A percentile compares a stretch with the other conserved stretches of the same genome.
These are phyloP conservation scores for Blastocrithidia nonstop DNA, from an alignment of 208 protist species.

Conservation along the genomic window DNA sequence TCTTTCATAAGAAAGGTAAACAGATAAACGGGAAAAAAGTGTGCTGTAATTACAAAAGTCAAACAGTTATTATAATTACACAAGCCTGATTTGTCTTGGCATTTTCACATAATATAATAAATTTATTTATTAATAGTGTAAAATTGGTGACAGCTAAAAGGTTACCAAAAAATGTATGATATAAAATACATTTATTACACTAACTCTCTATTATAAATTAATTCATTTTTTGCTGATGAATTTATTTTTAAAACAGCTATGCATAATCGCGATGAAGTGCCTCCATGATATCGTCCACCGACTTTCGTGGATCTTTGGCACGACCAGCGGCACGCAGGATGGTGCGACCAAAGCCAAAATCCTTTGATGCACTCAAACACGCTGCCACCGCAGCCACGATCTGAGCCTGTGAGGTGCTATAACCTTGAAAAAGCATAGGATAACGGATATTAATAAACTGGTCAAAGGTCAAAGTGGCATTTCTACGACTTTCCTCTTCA, in stretches of 20 bases:
- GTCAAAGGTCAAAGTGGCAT: constrained; percentile 52
- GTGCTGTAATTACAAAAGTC: too few relatives aligned
- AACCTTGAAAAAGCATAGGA: constrained; percentile 60
- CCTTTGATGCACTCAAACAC: constrained; percentile 27
- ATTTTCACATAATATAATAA: too few relatives aligned
- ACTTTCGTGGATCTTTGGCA: constrained; percentile 35
- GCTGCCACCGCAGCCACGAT: constrained; percentile 53
- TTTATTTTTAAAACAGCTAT: constrained; percentile 18
- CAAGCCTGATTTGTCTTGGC: too few relatives aligned
- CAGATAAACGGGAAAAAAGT: too few relatives aligned
- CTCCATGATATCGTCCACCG: constrained; percentile 62
- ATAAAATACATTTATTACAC: too few relatives aligned
- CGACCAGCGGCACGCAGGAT: constrained; percentile 48
- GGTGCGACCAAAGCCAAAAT: constrained; percentile 42
- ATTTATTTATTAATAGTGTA: too few relatives aligned
- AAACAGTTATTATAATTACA: too few relatives aligned
- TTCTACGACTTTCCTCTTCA: constrained; percentile 19
- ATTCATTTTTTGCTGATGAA: too few relatives aligned
- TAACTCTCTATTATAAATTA: too few relatives aligned
- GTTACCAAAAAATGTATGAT: too few relatives aligned
- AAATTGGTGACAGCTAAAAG: too few relatives aligned
- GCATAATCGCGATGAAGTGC: constrained; percentile 54
- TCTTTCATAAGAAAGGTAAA: too few relatives aligned
- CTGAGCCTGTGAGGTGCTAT: constrained; percentile 52
- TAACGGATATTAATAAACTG: constrained; percentile 59